Evolutionary conservation across 371 early-diverging fungal species (phyloP), one percentile per base, ranked within the genome.

Genomic region (Mucor piriformis): DNA sequence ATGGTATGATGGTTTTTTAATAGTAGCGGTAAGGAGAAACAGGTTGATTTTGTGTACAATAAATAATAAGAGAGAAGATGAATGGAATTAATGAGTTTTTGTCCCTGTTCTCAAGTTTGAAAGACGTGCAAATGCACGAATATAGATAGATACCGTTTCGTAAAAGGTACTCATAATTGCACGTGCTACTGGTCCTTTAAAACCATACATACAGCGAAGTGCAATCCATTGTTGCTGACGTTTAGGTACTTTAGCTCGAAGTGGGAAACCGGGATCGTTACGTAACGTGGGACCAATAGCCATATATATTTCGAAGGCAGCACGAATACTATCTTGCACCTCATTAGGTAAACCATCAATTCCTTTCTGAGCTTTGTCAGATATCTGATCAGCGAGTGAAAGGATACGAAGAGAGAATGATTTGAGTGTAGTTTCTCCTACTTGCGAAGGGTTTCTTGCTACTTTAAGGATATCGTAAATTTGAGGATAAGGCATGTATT

Each of bases 281-380:
- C 68, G 52, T 15, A 79, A 33, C 13, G 63, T 60, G 8, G 74
- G 70, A 8, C 78, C 76, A 50, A 83, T 83, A 6, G 66, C 73
- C 64, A 64, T 59, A 37, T 83, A 83, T 33, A 81, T 75, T 24
- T 69, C 71, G 54, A 77, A 73, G 25, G 83, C 83, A 18, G 77
- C 72, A 7, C 72, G 67, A 18, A 79, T 72, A 44, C 79, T 70
- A 23, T 66, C 64, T 29, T 72, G 76, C 0, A 73, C 67, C 50
- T 69, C 69, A 8, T 54, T 61, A 15, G 83, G 81, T 16, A 83
- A 53, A 5, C 67, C 59, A 21, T 69, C 58, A 20, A 83, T 75
- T 15, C 83, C 83, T n/a, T 50, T 57, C 38, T 66, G 64, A 3
- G 74, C 79, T 23, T 65, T 67, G 16, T 60, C 66, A 2, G 72